Base-by-base conservation (phyloP, 371 early-diverging fungal species). In the Rhizopus microsporus region DNA sequence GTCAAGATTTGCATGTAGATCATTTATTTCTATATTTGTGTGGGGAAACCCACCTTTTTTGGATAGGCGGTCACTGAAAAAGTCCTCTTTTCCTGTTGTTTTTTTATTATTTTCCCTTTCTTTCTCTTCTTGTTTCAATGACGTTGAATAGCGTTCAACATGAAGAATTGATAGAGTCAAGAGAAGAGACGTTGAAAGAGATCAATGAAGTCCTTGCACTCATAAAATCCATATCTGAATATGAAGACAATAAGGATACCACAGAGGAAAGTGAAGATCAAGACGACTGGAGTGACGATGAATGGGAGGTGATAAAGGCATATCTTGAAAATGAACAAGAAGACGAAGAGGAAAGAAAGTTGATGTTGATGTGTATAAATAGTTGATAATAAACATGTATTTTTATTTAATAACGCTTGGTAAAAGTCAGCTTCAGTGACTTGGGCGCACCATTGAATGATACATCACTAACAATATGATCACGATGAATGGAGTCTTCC, bases 401-500 rank as follows among this genome's bases (percentile, higher is more conserved):
- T n/a, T n/a, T n/a, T 40, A 4, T 12, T 60, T 50, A 65, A 29
- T 65, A 57, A 8, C 66, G 57, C 33, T 46, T 60, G 9, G 54
- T 60, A 30, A 65, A 65, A 0, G 29, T 54, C 49, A 65, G 56
- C 8, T 35, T 16, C 10, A 65, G 16, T 12, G 50, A 45, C 3
- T 34, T 0, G 10, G 66, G 66, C 1, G 61, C 66, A 45, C 53
- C 54, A 16, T 53, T 65, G 16, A 56, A 52, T 9, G 54, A n/a
- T 10, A 9, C 49, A 12, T 65, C 66, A 51, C 32, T 50, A 2
- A 55, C 34, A n/a, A 69, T 48, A 3, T 50, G 9, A 12, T 75
- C 52, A 17, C 54, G 43, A 42, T 75, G 75, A 9, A 47, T 45
- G 12, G 72, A 67, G 31, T 69, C 60, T 8, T 50, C 38, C 31